Conservation (phyloP, 257 asterid genomes). For the Nicotiana tabacum region DNA sequence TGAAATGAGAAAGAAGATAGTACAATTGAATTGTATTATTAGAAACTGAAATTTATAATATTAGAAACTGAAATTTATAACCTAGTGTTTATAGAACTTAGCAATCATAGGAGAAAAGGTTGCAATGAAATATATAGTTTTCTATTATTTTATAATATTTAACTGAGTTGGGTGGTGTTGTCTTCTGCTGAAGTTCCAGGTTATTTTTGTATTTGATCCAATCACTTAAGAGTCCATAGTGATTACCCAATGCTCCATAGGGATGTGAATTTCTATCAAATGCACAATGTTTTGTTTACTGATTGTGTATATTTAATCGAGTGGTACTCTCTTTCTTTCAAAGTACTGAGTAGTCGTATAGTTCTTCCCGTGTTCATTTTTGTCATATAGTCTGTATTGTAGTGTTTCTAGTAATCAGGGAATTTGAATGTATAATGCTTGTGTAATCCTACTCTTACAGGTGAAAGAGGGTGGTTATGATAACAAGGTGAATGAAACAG, state of each 20-base stretch:
- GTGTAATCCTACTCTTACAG: slow-evolving; percentile 30
- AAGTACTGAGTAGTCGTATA: neutral
- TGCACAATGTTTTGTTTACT: neutral
- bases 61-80: neutral
- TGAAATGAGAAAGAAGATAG: slow-evolving; percentile 1
- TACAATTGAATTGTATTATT: neutral
- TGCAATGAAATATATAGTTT: neutral
- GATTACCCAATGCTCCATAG: neutral
- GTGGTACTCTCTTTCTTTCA: neutral
- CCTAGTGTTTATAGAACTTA: neutral
- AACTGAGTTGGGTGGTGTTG: neutral
- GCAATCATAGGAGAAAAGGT: neutral
- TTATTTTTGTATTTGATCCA: slow-evolving; percentile 1
- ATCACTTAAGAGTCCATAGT: neutral
- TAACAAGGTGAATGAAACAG: slow-evolving; percentile 76
- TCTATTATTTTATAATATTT: neutral
- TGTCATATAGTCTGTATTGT: neutral
- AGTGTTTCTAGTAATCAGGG: neutral
- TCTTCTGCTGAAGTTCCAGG: neutral
- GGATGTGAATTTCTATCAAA: neutral
- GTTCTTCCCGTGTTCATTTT: neutral
- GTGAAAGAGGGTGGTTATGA: slow-evolving; percentile 88
- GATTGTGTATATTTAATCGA: neutral
- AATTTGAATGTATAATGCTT: neutral
- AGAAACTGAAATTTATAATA: neutral